Evolutionary conservation across 2,329 filamentous ascomycete genomes (phyloP).

Genomic region (Calonectria multiphialidica): DNA sequence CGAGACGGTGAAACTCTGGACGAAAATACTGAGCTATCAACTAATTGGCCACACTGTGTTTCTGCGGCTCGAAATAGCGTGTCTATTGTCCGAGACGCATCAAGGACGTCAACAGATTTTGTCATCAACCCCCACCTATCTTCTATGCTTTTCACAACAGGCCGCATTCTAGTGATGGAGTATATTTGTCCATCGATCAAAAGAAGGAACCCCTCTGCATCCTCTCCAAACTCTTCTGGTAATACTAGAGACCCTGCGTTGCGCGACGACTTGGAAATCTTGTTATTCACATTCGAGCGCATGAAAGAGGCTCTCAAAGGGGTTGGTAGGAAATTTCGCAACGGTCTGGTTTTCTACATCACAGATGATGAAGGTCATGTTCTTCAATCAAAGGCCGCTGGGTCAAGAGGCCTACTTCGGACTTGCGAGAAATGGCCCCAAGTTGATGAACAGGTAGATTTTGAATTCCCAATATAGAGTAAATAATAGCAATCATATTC

Average conservation of each 20-base stretch:
- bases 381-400: slow-evolving; percentile 26
- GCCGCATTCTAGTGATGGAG: slow-evolving; percentile 34
- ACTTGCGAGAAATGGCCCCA: slow-evolving; percentile 36
- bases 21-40: slow-evolving; percentile 14
- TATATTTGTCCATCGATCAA: slow-evolving; percentile 28
- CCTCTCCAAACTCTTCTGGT: background rate
- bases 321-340: slow-evolving; percentile 36
- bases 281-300: slow-evolving; percentile 29
- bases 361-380: slow-evolving; percentile 22
- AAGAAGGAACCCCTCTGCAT: background rate
- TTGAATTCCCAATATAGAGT: background rate
- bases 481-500: background rate
- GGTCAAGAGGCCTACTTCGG: slow-evolving; percentile 29
- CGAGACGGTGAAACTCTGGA: slow-evolving; percentile 17
- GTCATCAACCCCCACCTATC: slow-evolving; percentile 35
- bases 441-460: background rate
- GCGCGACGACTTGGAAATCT: slow-evolving; percentile 35
- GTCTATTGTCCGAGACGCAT: slow-evolving; percentile 33
- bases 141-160: slow-evolving; percentile 31
- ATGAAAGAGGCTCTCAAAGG: slow-evolving; percentile 28
- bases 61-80: slow-evolving; percentile 32
- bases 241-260: slow-evolving; percentile 26
- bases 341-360: slow-evolving; percentile 35
- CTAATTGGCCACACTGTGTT: slow-evolving; percentile 42
- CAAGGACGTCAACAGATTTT: slow-evolving; percentile 23